Base-by-base conservation (phyloP, 805 yeast genomes). In the Kazachstania martiniae region DNA sequence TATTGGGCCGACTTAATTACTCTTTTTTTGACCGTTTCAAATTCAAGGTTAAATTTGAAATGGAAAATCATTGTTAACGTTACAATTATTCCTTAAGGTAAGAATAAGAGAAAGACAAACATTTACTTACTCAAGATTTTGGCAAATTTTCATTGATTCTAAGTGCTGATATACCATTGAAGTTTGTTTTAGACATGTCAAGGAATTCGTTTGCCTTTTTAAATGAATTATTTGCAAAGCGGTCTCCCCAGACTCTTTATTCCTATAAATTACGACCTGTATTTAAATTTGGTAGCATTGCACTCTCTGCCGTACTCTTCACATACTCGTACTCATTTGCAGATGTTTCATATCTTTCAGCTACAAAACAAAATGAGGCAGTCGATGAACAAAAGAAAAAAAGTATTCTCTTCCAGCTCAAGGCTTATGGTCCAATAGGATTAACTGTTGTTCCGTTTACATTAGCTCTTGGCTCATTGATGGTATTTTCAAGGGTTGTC, bases 311-410 rank as follows among this genome's bases (percentile, higher is more conserved):
- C 14, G 51, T 49, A 4, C 43, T 53, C 32, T 21, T 50, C 6
- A 32, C 42, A 5, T 56, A 56, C 33, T 54, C 58, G 12, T 33
- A 37, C 12, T 36, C 57, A 2, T 56, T 47, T 33, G 41, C 45
- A 1, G 52, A 53, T 32, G 47, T 55, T 47, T 40, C 55, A 2
- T 40, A 39, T 27, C 36, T 45, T 8, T 43, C 53, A 21, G 42
- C 56, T n/a, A 14, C 18, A 8, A 14, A 27, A 10, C 15, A 24
- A 8, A 37, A 33, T 17, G 32, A 34, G 10, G 33, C 19, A 23
- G 45, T 43, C 1, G 31, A 32, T n/a, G 38, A 32, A 9, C 40
- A 36, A 3, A 38, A 43, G 6, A 38, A 26, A 23, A 36, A 33
- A 12, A 36, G 34, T 30, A 21, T 47, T 34, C 38, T 37, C 34